Evolutionary conservation across 768 basidiomycete genomes (phyloP).

Genomic region (Lactarius vividus): DNA sequence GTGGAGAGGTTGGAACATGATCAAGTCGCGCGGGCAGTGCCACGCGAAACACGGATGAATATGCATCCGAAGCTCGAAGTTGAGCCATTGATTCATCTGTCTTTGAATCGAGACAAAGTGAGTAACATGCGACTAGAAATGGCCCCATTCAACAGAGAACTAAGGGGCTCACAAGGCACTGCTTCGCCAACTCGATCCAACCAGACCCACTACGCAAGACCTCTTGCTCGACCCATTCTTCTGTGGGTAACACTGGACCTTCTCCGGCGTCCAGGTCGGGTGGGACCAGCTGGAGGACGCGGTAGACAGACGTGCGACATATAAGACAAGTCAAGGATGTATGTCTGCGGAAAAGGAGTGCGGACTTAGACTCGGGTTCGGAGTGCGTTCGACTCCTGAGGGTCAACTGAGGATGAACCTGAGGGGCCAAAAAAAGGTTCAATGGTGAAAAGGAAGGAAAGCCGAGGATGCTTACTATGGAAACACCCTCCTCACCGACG

Average conservation of each 20-base stretch:
- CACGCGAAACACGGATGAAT: constrained; percentile 34
- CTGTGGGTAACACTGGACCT: constrained; percentile 63
- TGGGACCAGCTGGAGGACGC: constrained; percentile 59
- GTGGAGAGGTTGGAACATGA: constrained; percentile 10
- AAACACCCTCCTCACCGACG: constrained; percentile 66
- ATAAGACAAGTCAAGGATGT: constrained; percentile 67
- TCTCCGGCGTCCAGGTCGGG: constrained; percentile 58
- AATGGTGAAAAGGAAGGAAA: background rate
- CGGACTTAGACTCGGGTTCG: constrained; percentile 25
- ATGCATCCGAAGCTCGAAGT: constrained; percentile 37
- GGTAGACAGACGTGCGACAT: constrained; percentile 65
- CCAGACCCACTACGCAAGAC: constrained; percentile 63
- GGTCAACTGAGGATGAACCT: constrained; percentile 71
- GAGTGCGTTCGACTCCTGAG: constrained; percentile 50
- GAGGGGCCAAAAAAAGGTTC: background rate
- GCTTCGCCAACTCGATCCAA: constrained; percentile 69
- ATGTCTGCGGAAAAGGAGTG: constrained; percentile 43
- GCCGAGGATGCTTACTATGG: constrained; percentile 48
- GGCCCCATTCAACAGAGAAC: background rate
- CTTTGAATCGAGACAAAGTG: constrained; percentile 28
- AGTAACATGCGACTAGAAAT: constrained; percentile 6
- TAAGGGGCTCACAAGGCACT: constrained; percentile 58
- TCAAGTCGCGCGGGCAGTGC: constrained; percentile 30
- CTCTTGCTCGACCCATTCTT: constrained; percentile 76
- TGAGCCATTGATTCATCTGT: constrained; percentile 30